Conservation (phyloP, 768 basidiomycete species). For the Tricholoma furcatifolium region DNA sequence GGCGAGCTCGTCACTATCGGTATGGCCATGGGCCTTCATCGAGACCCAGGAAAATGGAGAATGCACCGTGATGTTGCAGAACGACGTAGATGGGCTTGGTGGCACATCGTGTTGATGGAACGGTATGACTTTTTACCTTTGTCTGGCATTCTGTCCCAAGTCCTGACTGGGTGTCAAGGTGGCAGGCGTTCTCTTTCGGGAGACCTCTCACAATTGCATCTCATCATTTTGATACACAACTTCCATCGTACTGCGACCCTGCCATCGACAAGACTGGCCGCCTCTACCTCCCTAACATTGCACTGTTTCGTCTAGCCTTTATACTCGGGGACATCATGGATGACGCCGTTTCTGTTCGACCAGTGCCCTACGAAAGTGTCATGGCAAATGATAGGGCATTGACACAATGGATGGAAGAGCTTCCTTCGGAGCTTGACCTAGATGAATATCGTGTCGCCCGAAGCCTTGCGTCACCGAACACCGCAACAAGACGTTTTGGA, state of each 20-base stretch:
- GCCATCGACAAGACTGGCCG: conserved; percentile 61
- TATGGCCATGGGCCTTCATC: conserved; percentile 82
- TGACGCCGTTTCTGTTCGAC: conserved; percentile 75
- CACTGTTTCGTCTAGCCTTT: conserved; percentile 73
- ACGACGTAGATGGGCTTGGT: conserved; percentile 86
- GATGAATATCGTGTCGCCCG: conserved; percentile 76
- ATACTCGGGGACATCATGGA: conserved; percentile 86
- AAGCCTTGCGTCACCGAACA: conserved; percentile 62
- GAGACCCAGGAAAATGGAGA: conserved; percentile 79
- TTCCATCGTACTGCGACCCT: conserved; percentile 69
- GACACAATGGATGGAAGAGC: conserved; percentile 72
- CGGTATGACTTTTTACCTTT: conserved; percentile 42
- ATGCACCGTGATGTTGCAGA: conserved; percentile 71
- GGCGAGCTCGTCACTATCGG: conserved; percentile 75
- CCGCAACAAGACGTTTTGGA: conserved; percentile 61
- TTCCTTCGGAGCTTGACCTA: conserved; percentile 71
- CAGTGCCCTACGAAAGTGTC: conserved; percentile 75
- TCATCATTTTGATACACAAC: conserved; percentile 80
- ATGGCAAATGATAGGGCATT: conserved; percentile 71
- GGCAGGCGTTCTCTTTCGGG: conserved; percentile 89
- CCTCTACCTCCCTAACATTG: conserved; percentile 71
- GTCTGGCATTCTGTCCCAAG: conserved; percentile 3
- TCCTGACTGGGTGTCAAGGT: conserved; percentile 40
- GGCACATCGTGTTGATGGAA: conserved; percentile 82
- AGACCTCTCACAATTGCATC: conserved; percentile 73